These are phyloP conservation scores for Echinosophora koreensis DNA, from an alignment of 306 rosid genomes.

Conservation along the genomic window DNA sequence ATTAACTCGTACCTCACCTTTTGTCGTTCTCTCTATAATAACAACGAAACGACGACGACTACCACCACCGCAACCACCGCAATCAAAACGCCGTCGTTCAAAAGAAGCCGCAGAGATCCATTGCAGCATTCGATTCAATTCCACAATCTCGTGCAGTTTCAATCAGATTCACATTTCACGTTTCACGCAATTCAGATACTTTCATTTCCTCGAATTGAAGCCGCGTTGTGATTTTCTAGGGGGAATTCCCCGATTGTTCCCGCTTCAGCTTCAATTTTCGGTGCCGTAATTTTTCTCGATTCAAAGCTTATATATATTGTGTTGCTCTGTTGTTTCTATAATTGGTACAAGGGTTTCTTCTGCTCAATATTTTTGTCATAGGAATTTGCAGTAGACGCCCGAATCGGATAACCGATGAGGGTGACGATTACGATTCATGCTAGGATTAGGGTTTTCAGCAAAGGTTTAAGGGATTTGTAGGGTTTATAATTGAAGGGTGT, in stretches of 20 bases:
- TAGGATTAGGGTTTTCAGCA: constrained; percentile 54
- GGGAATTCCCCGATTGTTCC: constrained; percentile 29
- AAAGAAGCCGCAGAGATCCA: constrained; percentile 46
- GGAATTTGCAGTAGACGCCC: constrained; percentile 36
- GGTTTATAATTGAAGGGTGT: constrained; percentile 42
- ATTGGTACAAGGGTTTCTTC: constrained; percentile 43
- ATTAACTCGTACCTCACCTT: constrained; percentile 17
- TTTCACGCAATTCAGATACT: constrained; percentile 28
- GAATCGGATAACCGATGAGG: constrained; percentile 42
- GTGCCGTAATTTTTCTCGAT: not conserved
- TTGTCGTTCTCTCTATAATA: constrained; percentile 49
- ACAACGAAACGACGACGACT: constrained; percentile 43
- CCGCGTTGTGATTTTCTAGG: constrained; percentile 42
- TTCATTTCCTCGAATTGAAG: constrained; percentile 42
- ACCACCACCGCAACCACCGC: constrained; percentile 41
- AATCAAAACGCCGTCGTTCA: constrained; percentile 51
- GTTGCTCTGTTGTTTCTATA: constrained; percentile 7
- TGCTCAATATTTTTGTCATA: constrained; percentile 33
- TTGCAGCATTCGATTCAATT: constrained; percentile 45
- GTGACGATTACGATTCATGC: constrained; percentile 28
- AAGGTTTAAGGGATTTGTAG: constrained; percentile 54
- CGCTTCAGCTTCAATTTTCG: constrained; percentile 35
- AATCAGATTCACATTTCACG: constrained; percentile 42
- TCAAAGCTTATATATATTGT: constrained; percentile 6
- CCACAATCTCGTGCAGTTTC: not conserved